Base-by-base conservation (phyloP, 2,329 filamentous ascomycete species). In the Herpomyces periplanetae region DNA sequence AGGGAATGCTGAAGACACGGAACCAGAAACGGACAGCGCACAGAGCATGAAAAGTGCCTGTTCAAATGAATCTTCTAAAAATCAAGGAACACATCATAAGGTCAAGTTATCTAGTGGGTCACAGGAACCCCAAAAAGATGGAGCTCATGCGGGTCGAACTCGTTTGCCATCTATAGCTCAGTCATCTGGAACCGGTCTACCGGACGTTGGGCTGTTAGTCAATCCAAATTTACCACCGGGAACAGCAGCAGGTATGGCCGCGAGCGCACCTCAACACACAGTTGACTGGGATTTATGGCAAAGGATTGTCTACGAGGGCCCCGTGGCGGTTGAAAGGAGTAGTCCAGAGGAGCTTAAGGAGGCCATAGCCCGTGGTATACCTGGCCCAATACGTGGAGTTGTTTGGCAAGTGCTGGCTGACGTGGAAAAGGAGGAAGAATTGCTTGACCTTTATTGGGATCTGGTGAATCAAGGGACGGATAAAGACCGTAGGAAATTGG, bases 201-300 rank as follows among this genome's bases (percentile, higher is more conserved):
- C n/a, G n/a, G n/a, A n/a, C n/a, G n/a, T n/a, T n/a, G n/a, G n/a
- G 4, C 42, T 51, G 0, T 54, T 47, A 3, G 49, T 68, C 8
- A 66, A 68, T 28, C 47, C 50, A 3, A 56, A 49, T 22, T 43
- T 88, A 17, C 59, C 69, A 1, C 73, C 73, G 0, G 73, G 73
- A 2, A 88, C 73, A 2, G 69, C 63, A 4, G 60, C 68, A 5
- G 73, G 75, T 4, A 55, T 73, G 16, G 60, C 60, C 10, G 57
- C 60, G 10, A 40, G 43, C 11, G 45, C 47, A 8, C 60, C 66
- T 10, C n/a, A n/a, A n/a, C n/a, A n/a, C n/a, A n/a, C n/a, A n/a
- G 80, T 96, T n/a, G 71, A 96, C 34, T 96, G 80, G 80, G 80
- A 96, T 37, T 43, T 96, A 15, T 96, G 80, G 80, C 75, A 96